Base-by-base conservation (phyloP, 305 asterid species). In the Striga hermonthica region DNA sequence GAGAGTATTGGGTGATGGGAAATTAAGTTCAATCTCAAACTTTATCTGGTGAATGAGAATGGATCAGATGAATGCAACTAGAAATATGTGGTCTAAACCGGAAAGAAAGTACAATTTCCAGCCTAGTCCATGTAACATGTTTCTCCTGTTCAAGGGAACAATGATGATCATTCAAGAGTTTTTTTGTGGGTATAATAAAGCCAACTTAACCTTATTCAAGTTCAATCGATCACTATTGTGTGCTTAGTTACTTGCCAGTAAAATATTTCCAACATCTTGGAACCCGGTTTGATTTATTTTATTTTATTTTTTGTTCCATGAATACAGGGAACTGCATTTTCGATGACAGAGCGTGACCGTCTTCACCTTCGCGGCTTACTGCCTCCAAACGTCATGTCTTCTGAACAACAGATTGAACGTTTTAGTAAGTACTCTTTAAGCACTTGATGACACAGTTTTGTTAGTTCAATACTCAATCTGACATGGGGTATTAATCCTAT, bases 261-360 rank as follows among this genome's bases (percentile, higher is more conserved):
- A 22, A 22, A 22, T 28, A 59, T 41, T 52, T 64, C 47, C 34
- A 47, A 5, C 59, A 38, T n/a, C 28, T 52, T n/a, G 44, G 64
- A 41, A 35, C 38, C 41, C 16, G 53, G 48, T 54, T 44, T 40
- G 43, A 35, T 64, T 22, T 40, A 11, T 45, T 69, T 28, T 28
- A 35, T 34, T 34, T 62, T 70, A 22, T 47, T 14, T 66, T 75
- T 74, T 79, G 74, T 59, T 75, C 44, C 13, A 28, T 74, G 54
- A 59, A 80, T 80, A 38, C 65, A 89, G 98, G 98, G 97, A 65
- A 92, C 98, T 62, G 96, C 97, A 73, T 92, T 92, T 81, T 79
- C 97, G 61, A 77, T 84, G 81, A 92, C 97, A 8, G 98, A 92
- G 71, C 95, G 98, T 64, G 98, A 92, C 61, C 98, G 98, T 54